These are phyloP conservation scores for Gigaspora rosea DNA, from an alignment of 192 early-diverging fungal genomes.

Conservation along the genomic window DNA sequence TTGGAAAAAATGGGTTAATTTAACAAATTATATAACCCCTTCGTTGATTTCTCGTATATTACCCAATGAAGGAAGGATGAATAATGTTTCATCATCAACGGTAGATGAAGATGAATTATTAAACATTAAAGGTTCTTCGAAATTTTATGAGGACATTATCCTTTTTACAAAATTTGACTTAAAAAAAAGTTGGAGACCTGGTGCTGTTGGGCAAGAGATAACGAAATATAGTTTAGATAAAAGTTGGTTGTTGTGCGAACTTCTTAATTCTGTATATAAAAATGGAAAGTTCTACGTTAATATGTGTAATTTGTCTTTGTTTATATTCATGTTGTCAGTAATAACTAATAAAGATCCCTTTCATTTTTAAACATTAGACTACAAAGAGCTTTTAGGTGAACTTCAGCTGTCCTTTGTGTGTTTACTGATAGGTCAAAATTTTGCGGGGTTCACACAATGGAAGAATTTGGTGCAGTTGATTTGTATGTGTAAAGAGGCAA, in stretches of 20 bases:
- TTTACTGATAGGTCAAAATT: constrained; percentile 79
- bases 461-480: constrained; percentile 75
- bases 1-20: constrained; percentile 75
- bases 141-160: constrained; percentile 34
- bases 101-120: constrained; percentile 30
- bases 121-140: neutral
- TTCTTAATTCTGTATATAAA: constrained; percentile 51
- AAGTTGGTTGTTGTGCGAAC: constrained; percentile 71
- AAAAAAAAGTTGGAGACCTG: constrained; percentile 74
- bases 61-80: constrained; percentile 21
- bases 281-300: constrained; percentile 38
- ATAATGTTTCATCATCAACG: constrained; percentile 23
- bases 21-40: constrained; percentile 67
- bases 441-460: constrained; percentile 87
- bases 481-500: constrained; percentile 62
- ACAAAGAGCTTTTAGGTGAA: constrained; percentile 69
- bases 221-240: constrained; percentile 89
- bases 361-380: constrained; percentile 36
- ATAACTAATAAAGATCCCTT: neutral
- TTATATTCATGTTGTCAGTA: too few relatives aligned
- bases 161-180: constrained; percentile 79
- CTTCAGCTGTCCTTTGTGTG: constrained; percentile 81
- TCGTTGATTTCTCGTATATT: constrained; percentile 6
- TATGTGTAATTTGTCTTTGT: too few relatives aligned
- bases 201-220: constrained; percentile 65